Base-by-base conservation (phyloP, 306 rosid genomes). In the Pachyrhizus erosus region DNA sequence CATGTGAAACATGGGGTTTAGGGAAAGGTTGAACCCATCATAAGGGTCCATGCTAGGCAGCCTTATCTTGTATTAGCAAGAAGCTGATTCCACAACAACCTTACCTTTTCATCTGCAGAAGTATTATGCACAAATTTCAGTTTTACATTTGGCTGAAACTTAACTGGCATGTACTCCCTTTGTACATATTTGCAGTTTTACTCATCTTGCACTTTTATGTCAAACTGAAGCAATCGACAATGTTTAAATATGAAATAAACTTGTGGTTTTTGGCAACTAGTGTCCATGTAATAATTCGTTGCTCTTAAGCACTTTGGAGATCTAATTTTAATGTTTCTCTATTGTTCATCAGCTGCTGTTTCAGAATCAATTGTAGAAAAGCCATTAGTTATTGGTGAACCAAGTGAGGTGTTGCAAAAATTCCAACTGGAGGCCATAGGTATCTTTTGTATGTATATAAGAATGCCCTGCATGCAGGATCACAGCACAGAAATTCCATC, bases 391-490 rank as follows among this genome's bases (percentile, higher is more conserved):
- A 87, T 81, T 61, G 82, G 86, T 77, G 65, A 91, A 64, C 75
- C 89, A 14, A 78, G 75, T 39, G 84, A 83, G 45, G 80, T 90
- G 80, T 88, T 92, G 77, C 82, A 86, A 84, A 89, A 88, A 49
- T 83, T 3, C 65, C 95, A 92, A 81, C 86, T 91, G 34, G 91
- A 91, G 76, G 95, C 94, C 60, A 80, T 90, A 80, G 98, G 97
- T 94, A 87, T 60, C 20, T 49, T 39, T 70, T 62, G 58, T 61
- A 17, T 14, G 9, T 15, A 23, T 70, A 49, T 60, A 58, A 54
- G 70, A 62, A 74, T 48, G 61, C 40, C 24, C 73, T 62, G 61
- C 45, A 31, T n/a, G 45, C 34, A 12, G 20, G 39, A 71, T 49
- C 27, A 21, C 8, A 9, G 57, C 29, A 8, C 52, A 20, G 23